Conservation (phyloP, 441 rosid genomes). For the Erodium chrysanthum region DNA sequence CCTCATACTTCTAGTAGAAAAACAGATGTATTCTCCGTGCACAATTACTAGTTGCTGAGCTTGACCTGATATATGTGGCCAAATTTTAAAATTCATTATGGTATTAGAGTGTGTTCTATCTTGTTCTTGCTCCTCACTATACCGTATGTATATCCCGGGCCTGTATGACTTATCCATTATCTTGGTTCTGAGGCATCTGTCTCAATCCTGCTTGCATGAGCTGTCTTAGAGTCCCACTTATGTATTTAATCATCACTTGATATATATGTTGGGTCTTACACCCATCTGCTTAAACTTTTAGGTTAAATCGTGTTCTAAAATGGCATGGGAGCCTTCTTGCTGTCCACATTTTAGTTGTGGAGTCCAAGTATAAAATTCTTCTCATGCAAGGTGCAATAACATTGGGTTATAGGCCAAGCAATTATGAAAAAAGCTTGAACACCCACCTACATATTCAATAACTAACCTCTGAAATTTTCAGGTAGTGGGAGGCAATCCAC, state of each 20-base stretch:
- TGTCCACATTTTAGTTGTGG: not conserved
- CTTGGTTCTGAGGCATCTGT: not conserved
- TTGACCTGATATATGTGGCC: not conserved
- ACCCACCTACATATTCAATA: too few relatives aligned
- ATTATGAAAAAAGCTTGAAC: too few relatives aligned
- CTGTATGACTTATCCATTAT: not conserved
- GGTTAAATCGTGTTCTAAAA: not conserved
- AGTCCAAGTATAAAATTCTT: not conserved
- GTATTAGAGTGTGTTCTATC: not conserved
- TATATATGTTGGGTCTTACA: not conserved
- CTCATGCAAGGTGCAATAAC: not conserved
- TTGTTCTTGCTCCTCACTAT: not conserved
- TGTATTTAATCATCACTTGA: not conserved
- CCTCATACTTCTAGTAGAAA: not conserved
- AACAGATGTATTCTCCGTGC: not conserved
- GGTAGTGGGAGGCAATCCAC: slow-evolving; percentile 91
- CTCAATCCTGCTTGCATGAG: not conserved
- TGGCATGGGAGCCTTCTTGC: not conserved
- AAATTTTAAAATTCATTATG: not conserved
- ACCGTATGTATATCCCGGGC: not conserved
- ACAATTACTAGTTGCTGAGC: not conserved
- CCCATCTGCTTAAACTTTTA: not conserved
- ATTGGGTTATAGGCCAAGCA: too few relatives aligned
- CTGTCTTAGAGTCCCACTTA: not conserved
- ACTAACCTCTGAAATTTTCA: slow-evolving; percentile 17